A percentile compares a stretch with the other conserved stretches of the same genome.
phyloP scores from a whole-genome alignment of 1,139 yeast genomes.

The Meyerozyma guilliermondii region DNA sequence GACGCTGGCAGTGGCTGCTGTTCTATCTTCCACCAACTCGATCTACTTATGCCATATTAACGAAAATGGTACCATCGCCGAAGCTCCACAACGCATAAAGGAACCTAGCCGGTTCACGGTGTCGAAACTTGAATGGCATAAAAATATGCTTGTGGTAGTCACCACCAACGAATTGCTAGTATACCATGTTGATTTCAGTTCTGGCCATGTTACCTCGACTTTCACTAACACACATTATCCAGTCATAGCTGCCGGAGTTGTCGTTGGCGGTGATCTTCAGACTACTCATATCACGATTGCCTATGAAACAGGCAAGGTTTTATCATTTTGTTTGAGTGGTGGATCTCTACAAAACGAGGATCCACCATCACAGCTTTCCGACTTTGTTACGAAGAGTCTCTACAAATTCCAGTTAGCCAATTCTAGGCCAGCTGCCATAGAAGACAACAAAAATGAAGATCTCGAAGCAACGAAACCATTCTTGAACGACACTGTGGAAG shows the following conservation, averaged over 20 bases:
- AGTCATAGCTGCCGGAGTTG: not conserved
- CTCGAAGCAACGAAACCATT: constrained; percentile 13
- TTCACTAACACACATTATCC: not conserved
- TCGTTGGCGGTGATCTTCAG: not conserved
- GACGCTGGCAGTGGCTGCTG: not conserved
- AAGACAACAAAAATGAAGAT: constrained; percentile 8
- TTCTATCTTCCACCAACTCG: not conserved
- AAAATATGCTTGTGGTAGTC: not conserved
- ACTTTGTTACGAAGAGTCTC: constrained; percentile 18
- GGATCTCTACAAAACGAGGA: constrained; percentile 2
- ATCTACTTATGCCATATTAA: not conserved
- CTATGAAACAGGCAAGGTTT: constrained; percentile 28
- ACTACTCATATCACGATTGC: constrained; percentile 7
- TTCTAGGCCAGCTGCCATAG: constrained; percentile 16
- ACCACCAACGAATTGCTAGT: not conserved
- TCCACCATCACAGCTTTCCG: constrained; percentile 9
- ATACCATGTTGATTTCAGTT: not conserved
- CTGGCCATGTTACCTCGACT: not conserved
- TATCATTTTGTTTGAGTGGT: constrained; percentile 11
- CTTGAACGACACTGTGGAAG: constrained; percentile 22
- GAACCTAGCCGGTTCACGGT: constrained; percentile 6
- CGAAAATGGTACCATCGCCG: not conserved
- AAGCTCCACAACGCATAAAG: not conserved
- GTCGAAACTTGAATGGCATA: constrained; percentile 8
- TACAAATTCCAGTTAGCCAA: constrained; percentile 25